These are phyloP conservation scores for Solanum chiquidenum DNA, from an alignment of 257 asterid genomes.

Conservation along the genomic window DNA sequence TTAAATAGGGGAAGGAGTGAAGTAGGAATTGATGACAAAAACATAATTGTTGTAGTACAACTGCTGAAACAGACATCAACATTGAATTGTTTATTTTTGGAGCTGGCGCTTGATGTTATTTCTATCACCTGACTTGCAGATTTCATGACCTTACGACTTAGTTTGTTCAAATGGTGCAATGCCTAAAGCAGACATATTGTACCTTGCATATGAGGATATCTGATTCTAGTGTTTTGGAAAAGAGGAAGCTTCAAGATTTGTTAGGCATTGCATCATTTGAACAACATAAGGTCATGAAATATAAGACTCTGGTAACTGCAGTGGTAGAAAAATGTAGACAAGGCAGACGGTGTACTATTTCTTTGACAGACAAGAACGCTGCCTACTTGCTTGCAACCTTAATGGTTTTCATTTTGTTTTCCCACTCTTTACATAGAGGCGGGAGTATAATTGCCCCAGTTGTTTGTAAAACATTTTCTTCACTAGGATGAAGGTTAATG, in stretches of 20 bases:
- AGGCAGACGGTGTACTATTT: background rate
- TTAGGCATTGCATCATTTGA: background rate
- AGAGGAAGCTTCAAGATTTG: background rate
- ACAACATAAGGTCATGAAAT: background rate
- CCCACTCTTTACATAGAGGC: background rate
- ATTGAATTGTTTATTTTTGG: background rate
- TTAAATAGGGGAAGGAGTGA: background rate
- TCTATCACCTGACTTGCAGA: background rate
- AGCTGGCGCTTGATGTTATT: background rate
- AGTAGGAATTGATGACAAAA: background rate
- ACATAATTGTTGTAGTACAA: background rate
- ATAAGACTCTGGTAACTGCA: background rate
- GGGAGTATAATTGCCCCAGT: background rate
- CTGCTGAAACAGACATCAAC: background rate
- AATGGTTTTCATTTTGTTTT: background rate
- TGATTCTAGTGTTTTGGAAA: background rate
- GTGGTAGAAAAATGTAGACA: background rate
- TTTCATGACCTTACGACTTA: background rate
- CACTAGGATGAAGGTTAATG: background rate
- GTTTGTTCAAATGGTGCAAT: background rate
- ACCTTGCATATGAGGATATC: background rate
- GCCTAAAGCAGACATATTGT: background rate
- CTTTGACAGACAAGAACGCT: background rate
- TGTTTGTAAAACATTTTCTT: background rate
- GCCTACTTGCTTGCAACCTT: background rate